These are phyloP conservation scores for Eutypella sp. DNA, from an alignment of 2,329 filamentous ascomycete genomes.

Conservation along the genomic window DNA sequence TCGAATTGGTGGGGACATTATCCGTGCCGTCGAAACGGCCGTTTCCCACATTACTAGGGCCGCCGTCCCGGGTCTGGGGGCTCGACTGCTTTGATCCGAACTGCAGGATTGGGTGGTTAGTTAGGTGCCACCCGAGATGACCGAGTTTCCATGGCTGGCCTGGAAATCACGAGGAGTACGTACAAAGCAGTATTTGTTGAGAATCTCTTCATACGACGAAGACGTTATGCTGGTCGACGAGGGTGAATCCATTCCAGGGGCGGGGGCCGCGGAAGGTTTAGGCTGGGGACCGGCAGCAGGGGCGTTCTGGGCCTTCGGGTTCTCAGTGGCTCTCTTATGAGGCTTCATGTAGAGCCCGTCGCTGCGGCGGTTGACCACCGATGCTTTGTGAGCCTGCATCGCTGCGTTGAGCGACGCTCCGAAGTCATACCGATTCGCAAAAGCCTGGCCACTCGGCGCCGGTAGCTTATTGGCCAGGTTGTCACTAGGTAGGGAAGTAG, in stretches of 20 bases:
- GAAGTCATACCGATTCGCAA: slow-evolving; percentile 94
- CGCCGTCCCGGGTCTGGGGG: slow-evolving; percentile 45
- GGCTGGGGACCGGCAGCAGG: slow-evolving; percentile 8
- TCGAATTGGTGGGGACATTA: slow-evolving; percentile 25
- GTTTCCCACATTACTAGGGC: slow-evolving; percentile 35
- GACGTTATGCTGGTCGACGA: slow-evolving; percentile 60
- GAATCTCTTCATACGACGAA: slow-evolving; percentile 89
- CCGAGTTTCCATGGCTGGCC: slow-evolving; percentile 13
- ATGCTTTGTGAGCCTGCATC: slow-evolving; percentile 67
- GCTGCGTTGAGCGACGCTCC: slow-evolving; percentile 84
- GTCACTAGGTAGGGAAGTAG: slow-evolving; percentile 58
- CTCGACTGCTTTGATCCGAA: slow-evolving; percentile 57
- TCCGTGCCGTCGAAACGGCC: slow-evolving; percentile 41
- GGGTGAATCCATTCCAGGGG: slow-evolving; percentile 47
- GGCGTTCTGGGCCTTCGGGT: slow-evolving; percentile 3
- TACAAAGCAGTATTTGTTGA: slow-evolving; percentile 99
- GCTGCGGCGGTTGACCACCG: slow-evolving; percentile 44
- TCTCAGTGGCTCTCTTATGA: slow-evolving; percentile 31
- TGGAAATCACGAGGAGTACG: slow-evolving; percentile 49
- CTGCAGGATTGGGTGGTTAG: slow-evolving; percentile 34
- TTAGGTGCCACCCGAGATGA: slow-evolving; percentile 9
- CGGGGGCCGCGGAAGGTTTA: slow-evolving; percentile 22
- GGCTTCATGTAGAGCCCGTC: slow-evolving; percentile 55
- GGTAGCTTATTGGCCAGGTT: slow-evolving; percentile 48
- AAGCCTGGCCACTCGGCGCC: slow-evolving; percentile 63